Conservation (phyloP, 495 filamentous ascomycete species). For the Amorphotheca resinae region DNA sequence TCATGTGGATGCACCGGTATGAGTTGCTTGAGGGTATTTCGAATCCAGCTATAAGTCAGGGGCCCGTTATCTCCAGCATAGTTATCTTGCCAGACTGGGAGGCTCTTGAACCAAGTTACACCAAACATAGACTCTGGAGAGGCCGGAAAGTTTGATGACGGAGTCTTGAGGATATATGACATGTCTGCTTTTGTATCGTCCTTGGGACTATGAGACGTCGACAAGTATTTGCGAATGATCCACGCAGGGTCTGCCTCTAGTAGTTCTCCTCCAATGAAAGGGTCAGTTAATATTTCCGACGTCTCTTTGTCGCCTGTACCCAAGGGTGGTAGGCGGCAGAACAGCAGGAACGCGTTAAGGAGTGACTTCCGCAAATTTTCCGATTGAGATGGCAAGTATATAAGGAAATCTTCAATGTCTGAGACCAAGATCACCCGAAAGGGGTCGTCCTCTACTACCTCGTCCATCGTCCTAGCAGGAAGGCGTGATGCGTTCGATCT, state of each 20-base stretch:
- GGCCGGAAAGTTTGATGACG: constrained; percentile 1
- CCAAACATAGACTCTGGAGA: constrained; percentile 12
- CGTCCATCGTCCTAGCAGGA: constrained; percentile 51
- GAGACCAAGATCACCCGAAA: constrained; percentile 66
- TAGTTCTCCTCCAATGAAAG: constrained; percentile 8
- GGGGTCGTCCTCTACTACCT: constrained; percentile 57
- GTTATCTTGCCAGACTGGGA: constrained; percentile 2
- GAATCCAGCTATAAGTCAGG: constrained; percentile 9
- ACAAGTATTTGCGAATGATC: constrained; percentile 2
- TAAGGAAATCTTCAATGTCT: constrained; percentile 54
- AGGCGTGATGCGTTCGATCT: constrained; percentile 33
- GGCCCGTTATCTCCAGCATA: constrained; percentile 8
- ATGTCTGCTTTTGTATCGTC: neutral
- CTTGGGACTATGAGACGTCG: neutral
- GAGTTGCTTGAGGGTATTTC: constrained; percentile 39
- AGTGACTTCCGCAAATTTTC: constrained; percentile 30
- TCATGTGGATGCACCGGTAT: constrained; percentile 31
- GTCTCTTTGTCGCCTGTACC: constrained; percentile 1
- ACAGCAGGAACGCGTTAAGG: constrained; percentile 55
- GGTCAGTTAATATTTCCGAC: constrained; percentile 7
- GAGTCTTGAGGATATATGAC: constrained; percentile 1
- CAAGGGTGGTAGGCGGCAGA: constrained; percentile 52
- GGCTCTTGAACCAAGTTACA: constrained; percentile 1
- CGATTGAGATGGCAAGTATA: constrained; percentile 33
- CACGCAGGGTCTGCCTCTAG: constrained; percentile 7